Evolutionary conservation across 2,329 filamentous ascomycete genomes (phyloP).

Genomic region (Neonectria punicea): DNA sequence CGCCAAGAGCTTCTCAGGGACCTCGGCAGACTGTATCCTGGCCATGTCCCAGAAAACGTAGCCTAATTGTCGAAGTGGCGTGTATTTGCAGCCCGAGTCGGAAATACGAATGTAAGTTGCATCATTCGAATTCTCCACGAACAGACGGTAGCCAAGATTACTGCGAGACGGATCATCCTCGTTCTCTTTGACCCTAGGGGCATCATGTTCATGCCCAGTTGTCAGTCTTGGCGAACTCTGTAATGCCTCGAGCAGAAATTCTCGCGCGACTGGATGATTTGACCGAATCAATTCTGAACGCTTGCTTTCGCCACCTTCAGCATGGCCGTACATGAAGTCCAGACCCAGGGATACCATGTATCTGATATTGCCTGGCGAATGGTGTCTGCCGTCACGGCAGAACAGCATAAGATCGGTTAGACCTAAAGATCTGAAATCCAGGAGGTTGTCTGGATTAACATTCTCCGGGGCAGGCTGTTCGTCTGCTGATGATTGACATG

Average conservation of each 20-base stretch:
- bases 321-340: constrained; percentile 1
- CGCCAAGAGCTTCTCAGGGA: not conserved
- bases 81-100: not conserved
- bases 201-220: not conserved
- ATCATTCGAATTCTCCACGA: not conserved
- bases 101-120: not conserved
- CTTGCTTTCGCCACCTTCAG: not conserved
- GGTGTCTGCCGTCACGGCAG: not conserved
- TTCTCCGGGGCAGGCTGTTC: not conserved
- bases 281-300: not conserved
- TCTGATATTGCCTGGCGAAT: not conserved
- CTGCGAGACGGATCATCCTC: not conserved
- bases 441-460: not conserved
- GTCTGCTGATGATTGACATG: not conserved
- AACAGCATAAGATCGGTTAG: not conserved
- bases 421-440: not conserved
- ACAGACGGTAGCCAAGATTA: not conserved
- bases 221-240: not conserved
- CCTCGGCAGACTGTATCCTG: not conserved
- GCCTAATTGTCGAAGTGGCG: not conserved
- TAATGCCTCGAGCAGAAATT: constrained; percentile 1
- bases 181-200: not conserved
- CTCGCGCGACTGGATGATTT: not conserved
- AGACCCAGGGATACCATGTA: constrained; percentile 5
- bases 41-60: constrained; percentile 8